These are phyloP conservation scores for Ganoderma multipileum DNA, from an alignment of 1,284 basidiomycete species.

Conservation along the genomic window DNA sequence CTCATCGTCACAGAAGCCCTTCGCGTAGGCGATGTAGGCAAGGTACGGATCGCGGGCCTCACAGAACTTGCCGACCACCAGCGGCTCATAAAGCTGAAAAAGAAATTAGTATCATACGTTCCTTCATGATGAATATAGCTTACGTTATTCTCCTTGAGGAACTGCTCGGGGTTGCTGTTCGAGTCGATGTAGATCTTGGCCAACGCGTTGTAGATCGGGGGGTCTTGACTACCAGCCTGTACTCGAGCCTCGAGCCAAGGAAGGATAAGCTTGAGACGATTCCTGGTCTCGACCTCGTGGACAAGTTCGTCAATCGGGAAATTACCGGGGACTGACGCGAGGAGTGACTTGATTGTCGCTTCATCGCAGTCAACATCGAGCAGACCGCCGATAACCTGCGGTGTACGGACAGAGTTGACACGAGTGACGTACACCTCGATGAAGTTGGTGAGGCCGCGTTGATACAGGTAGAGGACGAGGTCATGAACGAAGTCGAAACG, in stretches of 20 bases:
- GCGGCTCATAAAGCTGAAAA: slow-evolving; percentile 88
- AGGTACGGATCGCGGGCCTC: slow-evolving; percentile 98
- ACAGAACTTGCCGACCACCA: slow-evolving; percentile 99
- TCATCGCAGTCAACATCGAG: slow-evolving; percentile 99
- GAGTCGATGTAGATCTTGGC: slow-evolving; percentile 99
- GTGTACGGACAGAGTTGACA: slow-evolving; percentile 96
- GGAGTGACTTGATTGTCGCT: slow-evolving; percentile 91
- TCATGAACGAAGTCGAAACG: slow-evolving; percentile 99
- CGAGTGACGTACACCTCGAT: slow-evolving; percentile 99
- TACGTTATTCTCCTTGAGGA: slow-evolving; percentile 98
- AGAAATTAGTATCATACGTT: slow-evolving; percentile 8
- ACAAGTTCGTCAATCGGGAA: slow-evolving; percentile 99
- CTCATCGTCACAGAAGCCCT: slow-evolving; percentile 99
- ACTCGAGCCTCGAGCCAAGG: slow-evolving; percentile 97
- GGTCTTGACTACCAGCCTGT: slow-evolving; percentile 91
- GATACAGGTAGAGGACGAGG: slow-evolving; percentile 97
- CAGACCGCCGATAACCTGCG: slow-evolving; percentile 97
- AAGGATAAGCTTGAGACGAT: slow-evolving; percentile 95
- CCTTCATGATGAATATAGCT: slow-evolving; percentile 37
- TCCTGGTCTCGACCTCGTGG: slow-evolving; percentile 95
- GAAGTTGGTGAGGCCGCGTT: slow-evolving; percentile 96
- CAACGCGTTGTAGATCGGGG: slow-evolving; percentile 94
- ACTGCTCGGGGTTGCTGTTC: slow-evolving; percentile 97
- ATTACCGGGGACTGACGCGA: slow-evolving; percentile 94
- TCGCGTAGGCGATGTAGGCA: slow-evolving; percentile 99